A percentile compares a stretch with the other conserved stretches of the same genome.
phyloP scores from a whole-genome alignment of 306 rosid species.

The Aeschynomene evenia region DNA sequence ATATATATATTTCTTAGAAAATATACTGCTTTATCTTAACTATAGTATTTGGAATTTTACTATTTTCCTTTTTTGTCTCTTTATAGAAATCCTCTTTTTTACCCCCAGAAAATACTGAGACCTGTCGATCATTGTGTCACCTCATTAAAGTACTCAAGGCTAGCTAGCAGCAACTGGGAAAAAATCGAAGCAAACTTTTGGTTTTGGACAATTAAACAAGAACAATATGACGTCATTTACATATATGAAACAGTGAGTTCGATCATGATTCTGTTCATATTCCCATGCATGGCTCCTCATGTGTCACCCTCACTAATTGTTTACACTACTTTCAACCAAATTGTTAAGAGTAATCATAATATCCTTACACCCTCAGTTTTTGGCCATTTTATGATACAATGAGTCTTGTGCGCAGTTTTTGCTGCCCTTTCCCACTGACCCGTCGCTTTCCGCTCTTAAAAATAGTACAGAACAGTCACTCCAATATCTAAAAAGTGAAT shows the following conservation, averaged over 20 bases:
- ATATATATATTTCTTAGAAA: too few species aligned
- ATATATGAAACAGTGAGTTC: constrained; percentile 60
- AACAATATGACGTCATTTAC: constrained; percentile 36
- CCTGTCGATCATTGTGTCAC: constrained; percentile 8
- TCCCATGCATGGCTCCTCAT: constrained; percentile 44
- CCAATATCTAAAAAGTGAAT: too few species aligned
- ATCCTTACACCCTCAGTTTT: constrained; percentile 19
- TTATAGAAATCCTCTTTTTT: background rate
- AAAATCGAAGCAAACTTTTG: background rate
- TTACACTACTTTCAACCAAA: constrained; percentile 20
- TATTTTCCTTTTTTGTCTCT: background rate
- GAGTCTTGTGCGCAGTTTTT: constrained; percentile 37
- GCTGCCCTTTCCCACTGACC: constrained; percentile 23
- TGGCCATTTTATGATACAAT: constrained; percentile 32
- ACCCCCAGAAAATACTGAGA: constrained; percentile 25
- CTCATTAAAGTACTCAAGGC: background rate
- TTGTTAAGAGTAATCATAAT: constrained; percentile 17
- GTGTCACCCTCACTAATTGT: constrained; percentile 45
- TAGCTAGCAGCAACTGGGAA: constrained; percentile 22
- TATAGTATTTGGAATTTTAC: background rate
- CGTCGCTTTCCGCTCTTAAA: constrained; percentile 37
- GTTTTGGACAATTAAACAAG: constrained; percentile 7
- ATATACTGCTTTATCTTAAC: too few species aligned
- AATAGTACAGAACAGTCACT: too few species aligned
- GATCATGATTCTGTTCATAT: constrained; percentile 47